phyloP scores from a whole-genome alignment of 2,329 filamentous ascomycete species.

The Stachybotrys chartarum region DNA sequence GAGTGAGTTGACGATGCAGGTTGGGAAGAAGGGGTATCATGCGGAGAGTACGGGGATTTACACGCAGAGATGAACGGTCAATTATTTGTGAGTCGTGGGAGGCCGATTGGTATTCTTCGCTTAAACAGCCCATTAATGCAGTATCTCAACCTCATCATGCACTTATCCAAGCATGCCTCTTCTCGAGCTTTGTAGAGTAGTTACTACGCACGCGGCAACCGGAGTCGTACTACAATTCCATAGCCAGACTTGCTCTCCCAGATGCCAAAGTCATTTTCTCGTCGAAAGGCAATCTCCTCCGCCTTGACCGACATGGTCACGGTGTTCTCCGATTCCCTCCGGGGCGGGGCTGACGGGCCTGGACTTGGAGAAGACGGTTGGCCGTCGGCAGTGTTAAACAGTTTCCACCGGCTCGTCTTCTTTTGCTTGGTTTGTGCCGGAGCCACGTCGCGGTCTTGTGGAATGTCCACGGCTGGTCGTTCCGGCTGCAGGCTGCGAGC shows the following conservation, averaged over 20 bases:
- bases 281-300: slow-evolving; percentile 43
- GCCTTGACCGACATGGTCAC: slow-evolving; percentile 34
- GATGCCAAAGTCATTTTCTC: slow-evolving; percentile 43
- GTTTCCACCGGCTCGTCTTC: slow-evolving; percentile 24
- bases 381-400: slow-evolving; percentile 19
- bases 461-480: neutral
- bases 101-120: too few relatives aligned
- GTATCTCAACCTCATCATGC: neutral
- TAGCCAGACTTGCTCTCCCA: slow-evolving; percentile 44
- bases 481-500: slow-evolving; percentile 35
- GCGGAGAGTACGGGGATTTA: slow-evolving; percentile 34
- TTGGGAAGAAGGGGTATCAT: slow-evolving; percentile 39
- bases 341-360: slow-evolving; percentile 1
- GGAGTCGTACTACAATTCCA: slow-evolving; percentile 38
- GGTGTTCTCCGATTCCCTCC: slow-evolving; percentile 9
- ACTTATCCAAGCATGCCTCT: neutral
- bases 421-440: slow-evolving; percentile 24
- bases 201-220: neutral
- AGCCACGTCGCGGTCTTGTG: slow-evolving; percentile 19
- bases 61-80: slow-evolving; percentile 22
- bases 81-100: neutral
- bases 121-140: too few relatives aligned
- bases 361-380: slow-evolving; percentile 2
- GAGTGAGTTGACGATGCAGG: slow-evolving; percentile 28
- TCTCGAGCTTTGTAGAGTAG: neutral